Base-by-base conservation (phyloP, 768 basidiomycete genomes). In the Chiua virens region DNA sequence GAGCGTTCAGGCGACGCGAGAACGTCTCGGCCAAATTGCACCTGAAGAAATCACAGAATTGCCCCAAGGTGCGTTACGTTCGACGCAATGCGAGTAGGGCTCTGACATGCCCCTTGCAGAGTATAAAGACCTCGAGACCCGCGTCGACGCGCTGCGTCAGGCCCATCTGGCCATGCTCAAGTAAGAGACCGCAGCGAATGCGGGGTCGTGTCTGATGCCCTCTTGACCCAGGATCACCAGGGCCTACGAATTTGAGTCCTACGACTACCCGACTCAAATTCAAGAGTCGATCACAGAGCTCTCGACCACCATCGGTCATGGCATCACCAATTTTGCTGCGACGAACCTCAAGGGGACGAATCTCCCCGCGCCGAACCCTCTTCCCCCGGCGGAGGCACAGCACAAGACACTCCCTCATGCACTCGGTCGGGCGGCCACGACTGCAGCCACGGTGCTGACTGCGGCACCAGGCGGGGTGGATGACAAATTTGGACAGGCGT, bases 401-500 rank as follows among this genome's bases (percentile, higher is more conserved):
- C 93, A 94, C 77, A 98, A 98, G 83, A 98, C 97, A 1, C 87
- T 98, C 46, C 92, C 97, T 0, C 97, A 98, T 61, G 96, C 97
- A 0, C 81, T 98, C 46, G 79, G 85, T 18, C 87, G 97, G 45
- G 87, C 95, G 0, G 83, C 94, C 0, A 79, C 82, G 34, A 64
- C 73, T 9, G 89, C 85, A 0, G 78, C 83, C 3, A 67, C 66
- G 6, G 70, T 73, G 11, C 62, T 88, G 27, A 71, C 73, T n/a
- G 54, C 58, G 3, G 73, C 75, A 1, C 75, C 77, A 23, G 70
- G 75, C 6, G 76, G 73, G 22, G 71, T 75, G 1, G 79, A 82
- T 1, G 86, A 90, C 59, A 82, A 85, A 57, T 80, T 98, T 25
- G 87, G 84, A 23, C 83, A 81, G 66, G 89, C 88, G 0, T 76